Conservation (phyloP, 495 filamentous ascomycete species). For the Penicillium coffeae region DNA sequence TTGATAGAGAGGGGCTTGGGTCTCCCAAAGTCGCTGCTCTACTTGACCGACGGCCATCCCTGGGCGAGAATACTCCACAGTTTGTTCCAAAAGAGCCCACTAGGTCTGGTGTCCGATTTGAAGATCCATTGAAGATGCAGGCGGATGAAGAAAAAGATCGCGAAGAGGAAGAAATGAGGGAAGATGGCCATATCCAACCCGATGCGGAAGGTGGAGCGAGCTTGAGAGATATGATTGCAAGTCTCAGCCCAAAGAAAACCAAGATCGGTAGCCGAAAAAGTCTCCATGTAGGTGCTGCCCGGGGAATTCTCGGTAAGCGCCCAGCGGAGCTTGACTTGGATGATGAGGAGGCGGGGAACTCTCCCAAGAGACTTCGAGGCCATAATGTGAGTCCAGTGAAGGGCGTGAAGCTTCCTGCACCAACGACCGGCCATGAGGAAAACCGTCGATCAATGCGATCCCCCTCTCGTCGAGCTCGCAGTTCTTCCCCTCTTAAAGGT, state of each 20-base stretch:
- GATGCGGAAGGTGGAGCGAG: conserved; percentile 59
- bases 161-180: conserved; percentile 57
- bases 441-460: conserved; percentile 54
- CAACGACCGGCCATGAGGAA: conserved; percentile 61
- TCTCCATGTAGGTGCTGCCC: conserved; percentile 69
- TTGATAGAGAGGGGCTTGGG: conserved; percentile 70
- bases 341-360: conserved; percentile 57
- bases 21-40: conserved; percentile 72
- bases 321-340: conserved; percentile 68
- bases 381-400: conserved; percentile 74
- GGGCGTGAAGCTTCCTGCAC: conserved; percentile 62
- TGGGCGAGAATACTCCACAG: conserved; percentile 58
- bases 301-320: conserved; percentile 70
- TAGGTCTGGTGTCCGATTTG: conserved; percentile 56
- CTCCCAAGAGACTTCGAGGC: conserved; percentile 67
- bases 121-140: conserved; percentile 63
- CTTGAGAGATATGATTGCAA: conserved; percentile 73
- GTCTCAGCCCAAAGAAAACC: conserved; percentile 72
- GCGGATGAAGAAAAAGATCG: conserved; percentile 66
- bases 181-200: conserved; percentile 52
- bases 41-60: conserved; percentile 67
- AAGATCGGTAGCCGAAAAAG: conserved; percentile 67
- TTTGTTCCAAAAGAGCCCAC: conserved; percentile 54
- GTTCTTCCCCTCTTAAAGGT: conserved; percentile 30
- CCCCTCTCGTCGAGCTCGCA: conserved; percentile 31